Evolutionary conservation across 2,329 filamentous ascomycete species (phyloP), one percentile per base, ranked within the genome.

Genomic region (Cryphonectria nitschkei): DNA sequence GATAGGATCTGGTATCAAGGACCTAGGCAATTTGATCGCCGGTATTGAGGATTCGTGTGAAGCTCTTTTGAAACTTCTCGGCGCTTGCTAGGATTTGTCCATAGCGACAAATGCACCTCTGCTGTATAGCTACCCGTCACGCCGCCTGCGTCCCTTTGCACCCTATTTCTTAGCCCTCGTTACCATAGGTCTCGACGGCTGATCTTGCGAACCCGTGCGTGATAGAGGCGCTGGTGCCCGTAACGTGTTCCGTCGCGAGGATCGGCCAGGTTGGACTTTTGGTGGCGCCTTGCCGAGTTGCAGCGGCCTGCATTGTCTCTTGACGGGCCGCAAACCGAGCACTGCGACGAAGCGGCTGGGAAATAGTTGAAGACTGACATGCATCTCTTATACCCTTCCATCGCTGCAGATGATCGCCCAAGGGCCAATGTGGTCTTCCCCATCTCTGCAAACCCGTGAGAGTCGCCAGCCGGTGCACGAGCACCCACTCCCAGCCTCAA

Each of bases 261-360:
- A 22, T 62, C 19, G 56, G 41, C 26, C 26, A 26, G 26, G 66
- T 39, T 37, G 50, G 26, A 29, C 11, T 32, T 61, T 67, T 61
- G 56, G 41, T 41, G 56, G 26, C 56, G 56, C 19, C 19, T 26
- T 26, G 26, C 26, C 26, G 26, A 37, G 65, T 67, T 34, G 29
- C n/a, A 58, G 39, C 34, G 65, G 13, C 46, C n/a, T 61, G 26
- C n/a, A 50, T 41, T 29, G 56, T 19, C 41, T 29, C 26, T 68
- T 41, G 22, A 54, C 46, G 67, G 19, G 43, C 67, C 4, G 60
- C 32, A 64, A 68, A 56, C 60, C 34, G 60, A 64, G 60, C 60
- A 56, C 58, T 68, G 60, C 60, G 46, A 56, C 60, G 60, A 56
- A 64, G 60, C 46, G 60, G 67, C 41, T 64, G 43, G n/a, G 32